Conservation (phyloP, 805 yeast species). For the Ogataea henricii region DNA sequence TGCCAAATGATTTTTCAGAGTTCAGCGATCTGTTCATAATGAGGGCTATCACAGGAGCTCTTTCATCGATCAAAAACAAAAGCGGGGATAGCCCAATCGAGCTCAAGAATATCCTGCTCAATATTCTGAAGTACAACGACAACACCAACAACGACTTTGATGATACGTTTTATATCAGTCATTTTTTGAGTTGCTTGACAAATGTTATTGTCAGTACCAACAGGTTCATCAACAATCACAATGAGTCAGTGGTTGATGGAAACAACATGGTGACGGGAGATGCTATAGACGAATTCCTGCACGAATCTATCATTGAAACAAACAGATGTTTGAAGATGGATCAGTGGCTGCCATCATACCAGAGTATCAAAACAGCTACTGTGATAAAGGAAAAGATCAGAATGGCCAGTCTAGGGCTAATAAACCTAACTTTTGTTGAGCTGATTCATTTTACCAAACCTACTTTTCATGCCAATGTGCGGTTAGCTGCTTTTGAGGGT, state of each 20-base stretch:
- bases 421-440: constrained; percentile 54
- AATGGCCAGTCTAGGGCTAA: constrained; percentile 57
- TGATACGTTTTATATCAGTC: constrained; percentile 67
- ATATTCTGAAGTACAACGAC: constrained; percentile 79
- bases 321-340: constrained; percentile 78
- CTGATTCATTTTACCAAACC: constrained; percentile 53
- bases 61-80: constrained; percentile 62
- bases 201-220: constrained; percentile 29
- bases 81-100: constrained; percentile 58
- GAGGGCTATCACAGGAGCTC: constrained; percentile 63
- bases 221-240: constrained; percentile 26
- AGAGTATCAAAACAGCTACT: constrained; percentile 52
- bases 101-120: constrained; percentile 64
- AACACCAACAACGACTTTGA: constrained; percentile 76
- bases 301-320: constrained; percentile 62
- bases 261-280: constrained; percentile 17
- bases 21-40: constrained; percentile 69
- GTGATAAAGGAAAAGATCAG: constrained; percentile 61
- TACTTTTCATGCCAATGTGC: constrained; percentile 49
- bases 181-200: constrained; percentile 57
- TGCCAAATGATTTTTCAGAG: constrained; percentile 78
- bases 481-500: constrained; percentile 71
- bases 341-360: constrained; percentile 80
- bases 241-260: constrained; percentile 21
- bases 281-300: constrained; percentile 41